Conservation (phyloP, 495 filamentous ascomycete species). For the Daldinia concentrica region DNA sequence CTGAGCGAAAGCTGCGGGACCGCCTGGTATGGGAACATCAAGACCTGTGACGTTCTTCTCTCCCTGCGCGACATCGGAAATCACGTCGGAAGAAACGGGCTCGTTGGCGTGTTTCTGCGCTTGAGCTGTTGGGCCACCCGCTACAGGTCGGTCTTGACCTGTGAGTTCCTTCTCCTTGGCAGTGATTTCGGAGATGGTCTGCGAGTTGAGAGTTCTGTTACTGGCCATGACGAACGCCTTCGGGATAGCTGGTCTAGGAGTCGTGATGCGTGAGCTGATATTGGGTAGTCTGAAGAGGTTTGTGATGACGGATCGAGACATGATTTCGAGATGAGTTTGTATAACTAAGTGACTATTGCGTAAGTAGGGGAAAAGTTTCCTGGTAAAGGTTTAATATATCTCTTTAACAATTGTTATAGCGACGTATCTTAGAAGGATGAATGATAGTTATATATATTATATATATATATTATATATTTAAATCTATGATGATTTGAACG, state of each 20-base stretch:
- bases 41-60: slow-evolving; percentile 37
- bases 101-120: slow-evolving; percentile 40
- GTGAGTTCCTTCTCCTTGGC: slow-evolving; percentile 41
- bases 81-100: slow-evolving; percentile 18
- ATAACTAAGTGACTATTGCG: background rate
- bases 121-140: slow-evolving; percentile 35
- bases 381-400: too few species aligned
- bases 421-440: background rate
- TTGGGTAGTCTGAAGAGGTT: slow-evolving; percentile 12
- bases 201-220: slow-evolving; percentile 25
- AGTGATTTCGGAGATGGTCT: slow-evolving; percentile 34
- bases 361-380: background rate
- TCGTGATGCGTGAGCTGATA: background rate
- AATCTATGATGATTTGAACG: slow-evolving; percentile 24
- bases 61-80: slow-evolving; percentile 39
- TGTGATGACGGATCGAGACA: slow-evolving; percentile 31
- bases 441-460: background rate
- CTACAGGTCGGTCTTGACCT: slow-evolving; percentile 21
- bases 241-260: slow-evolving; percentile 3
- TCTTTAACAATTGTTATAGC: background rate
- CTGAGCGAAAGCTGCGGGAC: slow-evolving; percentile 32
- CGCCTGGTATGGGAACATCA: slow-evolving; percentile 11
- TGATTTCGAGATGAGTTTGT: slow-evolving; percentile 2
- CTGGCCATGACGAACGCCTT: slow-evolving; percentile 9
- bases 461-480: background rate